Conservation (phyloP, 768 basidiomycete genomes). For the Lactifluus piperatus region DNA sequence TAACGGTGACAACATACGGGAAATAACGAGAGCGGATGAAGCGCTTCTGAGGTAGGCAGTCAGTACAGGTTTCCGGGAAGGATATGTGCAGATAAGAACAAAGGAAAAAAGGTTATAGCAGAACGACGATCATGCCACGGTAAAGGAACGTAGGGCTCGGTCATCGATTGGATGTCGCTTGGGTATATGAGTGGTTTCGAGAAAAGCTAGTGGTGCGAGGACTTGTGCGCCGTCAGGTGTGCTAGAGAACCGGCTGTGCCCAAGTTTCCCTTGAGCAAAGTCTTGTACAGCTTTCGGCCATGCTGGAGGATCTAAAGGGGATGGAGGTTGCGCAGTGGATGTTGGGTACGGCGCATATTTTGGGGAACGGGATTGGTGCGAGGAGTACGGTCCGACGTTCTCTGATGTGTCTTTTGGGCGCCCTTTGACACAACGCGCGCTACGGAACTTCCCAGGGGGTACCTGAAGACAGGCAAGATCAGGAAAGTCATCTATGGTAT, state of each 20-base stretch:
- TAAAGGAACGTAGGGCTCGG: slow-evolving; percentile 55
- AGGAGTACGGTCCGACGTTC: slow-evolving; percentile 5
- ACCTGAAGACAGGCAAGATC: slow-evolving; percentile 25
- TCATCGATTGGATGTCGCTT: slow-evolving; percentile 66
- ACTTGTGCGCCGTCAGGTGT: slow-evolving; percentile 19
- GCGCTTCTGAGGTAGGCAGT: neutral
- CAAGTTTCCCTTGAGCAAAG: slow-evolving; percentile 13
- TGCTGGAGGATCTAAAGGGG: slow-evolving; percentile 16
- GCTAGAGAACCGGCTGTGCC: slow-evolving; percentile 15
- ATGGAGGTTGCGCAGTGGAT: slow-evolving; percentile 6
- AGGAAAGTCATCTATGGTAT: slow-evolving; percentile 29
- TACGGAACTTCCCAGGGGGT: slow-evolving; percentile 28
- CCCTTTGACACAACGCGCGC: slow-evolving; percentile 27
- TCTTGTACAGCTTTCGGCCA: slow-evolving; percentile 17
- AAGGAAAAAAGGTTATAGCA: neutral
- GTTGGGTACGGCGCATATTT: slow-evolving; percentile 14
- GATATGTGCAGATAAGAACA: slow-evolving; percentile 10
- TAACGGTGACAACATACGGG: neutral
- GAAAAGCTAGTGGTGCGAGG: slow-evolving; percentile 58
- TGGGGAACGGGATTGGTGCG: slow-evolving; percentile 13
- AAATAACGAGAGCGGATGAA: neutral
- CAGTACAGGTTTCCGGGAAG: slow-evolving; percentile 14
- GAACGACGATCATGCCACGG: slow-evolving; percentile 22
- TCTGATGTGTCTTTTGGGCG: slow-evolving; percentile 17
- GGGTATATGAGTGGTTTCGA: slow-evolving; percentile 49